A percentile compares a stretch with the other conserved stretches of the same genome.
These are phyloP conservation scores for Suhomyces sp. DNA, from an alignment of 805 yeast species.

Conservation along the genomic window DNA sequence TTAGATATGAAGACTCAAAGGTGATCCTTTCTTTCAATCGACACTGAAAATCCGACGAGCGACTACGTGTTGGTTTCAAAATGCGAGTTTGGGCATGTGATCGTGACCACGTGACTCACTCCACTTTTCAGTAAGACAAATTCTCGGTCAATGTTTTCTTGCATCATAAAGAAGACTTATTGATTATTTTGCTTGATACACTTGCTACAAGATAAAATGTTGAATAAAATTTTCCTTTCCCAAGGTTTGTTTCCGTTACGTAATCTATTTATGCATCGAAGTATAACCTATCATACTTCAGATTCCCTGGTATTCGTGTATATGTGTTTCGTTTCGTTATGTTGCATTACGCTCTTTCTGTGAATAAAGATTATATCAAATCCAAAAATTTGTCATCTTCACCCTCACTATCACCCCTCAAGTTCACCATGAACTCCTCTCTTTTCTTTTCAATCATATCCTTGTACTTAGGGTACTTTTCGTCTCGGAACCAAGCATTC, in stretches of 20 bases:
- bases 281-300: too few relatives aligned
- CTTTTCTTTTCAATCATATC: constrained; percentile 24
- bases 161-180: too few relatives aligned
- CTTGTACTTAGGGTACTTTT: constrained; percentile 20
- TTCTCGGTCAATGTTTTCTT: not conserved
- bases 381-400: constrained; percentile 35
- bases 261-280: too few relatives aligned
- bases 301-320: not conserved
- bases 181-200: too few relatives aligned
- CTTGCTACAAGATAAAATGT: too few relatives aligned
- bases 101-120: not conserved
- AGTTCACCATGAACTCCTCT: constrained; percentile 22
- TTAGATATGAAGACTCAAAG: constrained; percentile 1
- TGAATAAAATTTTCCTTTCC: too few relatives aligned
- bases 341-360: constrained; percentile 1
- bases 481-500: constrained; percentile 19
- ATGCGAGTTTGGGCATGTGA: too few relatives aligned
- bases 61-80: constrained; percentile 7
- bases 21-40: constrained; percentile 1
- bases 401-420: constrained; percentile 18
- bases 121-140: too few relatives aligned
- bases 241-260: too few relatives aligned
- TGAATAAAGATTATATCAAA: constrained; percentile 17
- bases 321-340: too few relatives aligned
- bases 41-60: constrained; percentile 6